Base-by-base conservation (phyloP, 2,329 filamentous ascomycete species). In the Lojkania enalia region DNA sequence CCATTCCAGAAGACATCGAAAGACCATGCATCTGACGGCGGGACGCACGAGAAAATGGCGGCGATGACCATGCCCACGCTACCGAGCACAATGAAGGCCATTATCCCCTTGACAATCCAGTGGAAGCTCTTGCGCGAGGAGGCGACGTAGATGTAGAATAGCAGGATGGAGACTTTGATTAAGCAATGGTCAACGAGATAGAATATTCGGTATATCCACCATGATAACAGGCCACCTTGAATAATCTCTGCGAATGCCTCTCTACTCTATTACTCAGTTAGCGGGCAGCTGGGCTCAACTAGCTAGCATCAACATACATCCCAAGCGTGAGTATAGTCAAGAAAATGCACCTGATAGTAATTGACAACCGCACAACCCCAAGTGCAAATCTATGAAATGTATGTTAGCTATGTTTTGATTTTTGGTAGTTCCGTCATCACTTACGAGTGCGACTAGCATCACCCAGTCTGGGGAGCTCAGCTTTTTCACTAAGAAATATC, bases 81-180 rank as follows among this genome's bases (percentile, higher is more conserved):
- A 2, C 53, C 53, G 13, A 56, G 20, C 5, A 58, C 29, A 5
- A 63, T 52, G 12, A 65, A 48, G 13, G 39, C 48, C 13, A 69
- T 53, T 14, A 64, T 45, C 11, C 30, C 30, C 16, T 53, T 52
- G 20, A 65, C 51, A 14, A 57, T 40, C 12, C 37, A 46, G 36
- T 58, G 63, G 42, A 64, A 69, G 29, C 39, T 42, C 30, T 53
- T 60, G 41, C 59, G 58, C 3, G 59, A 55, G 13, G 62, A 54
- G 5, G 61, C 53, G 20, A 69, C 54, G 38, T 63, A 52, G 39
- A 54, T 51, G 52, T 67, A 68, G 47, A 68, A 64, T 19, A 64
- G 51, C 20, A 68, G 48, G 32, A 68, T 68, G 7, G 63, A 66
- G 16, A 54, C 54, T 39, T 68, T 68, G 49, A 68, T 58, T 23